Evolutionary conservation across 257 asterid genomes (phyloP).

Genomic region (Solanum ossicruentum): DNA sequence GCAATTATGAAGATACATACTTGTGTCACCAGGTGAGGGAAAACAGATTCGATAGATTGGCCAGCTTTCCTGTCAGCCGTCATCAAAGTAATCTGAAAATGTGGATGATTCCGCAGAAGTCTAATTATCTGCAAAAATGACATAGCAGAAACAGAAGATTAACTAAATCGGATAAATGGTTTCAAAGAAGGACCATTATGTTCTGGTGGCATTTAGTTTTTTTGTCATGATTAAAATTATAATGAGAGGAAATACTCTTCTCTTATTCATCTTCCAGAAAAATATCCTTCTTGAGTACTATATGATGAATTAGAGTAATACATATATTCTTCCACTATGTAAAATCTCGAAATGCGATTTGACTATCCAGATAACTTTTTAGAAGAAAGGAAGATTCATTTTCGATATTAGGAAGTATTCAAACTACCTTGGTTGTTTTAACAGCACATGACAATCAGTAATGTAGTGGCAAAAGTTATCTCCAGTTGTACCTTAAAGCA

Average conservation of each 20-base stretch:
- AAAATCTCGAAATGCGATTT: neutral
- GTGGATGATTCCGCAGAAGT: slow-evolving; percentile 69
- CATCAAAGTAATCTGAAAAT: slow-evolving; percentile 60
- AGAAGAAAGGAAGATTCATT: neutral
- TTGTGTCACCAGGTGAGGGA: slow-evolving; percentile 71
- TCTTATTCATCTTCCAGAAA: neutral
- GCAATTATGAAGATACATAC: slow-evolving; percentile 18
- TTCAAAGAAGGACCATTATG: neutral
- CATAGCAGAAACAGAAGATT: neutral
- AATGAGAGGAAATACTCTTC: neutral
- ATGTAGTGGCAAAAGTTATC: neutral
- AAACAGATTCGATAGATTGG: slow-evolving; percentile 81
- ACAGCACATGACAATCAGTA: neutral
- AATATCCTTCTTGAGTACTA: neutral
- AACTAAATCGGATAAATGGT: neutral
- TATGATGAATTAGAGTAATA: neutral
- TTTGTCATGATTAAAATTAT: neutral
- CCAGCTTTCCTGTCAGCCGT: slow-evolving; percentile 97
- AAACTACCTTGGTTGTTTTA: neutral
- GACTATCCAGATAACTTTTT: neutral
- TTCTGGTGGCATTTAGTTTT: neutral
- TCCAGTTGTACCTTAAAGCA: neutral
- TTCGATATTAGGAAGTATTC: neutral
- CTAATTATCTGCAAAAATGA: slow-evolving; percentile 49
- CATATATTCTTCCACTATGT: neutral